These are phyloP conservation scores for Lactifluus pinguis DNA, from an alignment of 768 basidiomycete species.

Conservation along the genomic window DNA sequence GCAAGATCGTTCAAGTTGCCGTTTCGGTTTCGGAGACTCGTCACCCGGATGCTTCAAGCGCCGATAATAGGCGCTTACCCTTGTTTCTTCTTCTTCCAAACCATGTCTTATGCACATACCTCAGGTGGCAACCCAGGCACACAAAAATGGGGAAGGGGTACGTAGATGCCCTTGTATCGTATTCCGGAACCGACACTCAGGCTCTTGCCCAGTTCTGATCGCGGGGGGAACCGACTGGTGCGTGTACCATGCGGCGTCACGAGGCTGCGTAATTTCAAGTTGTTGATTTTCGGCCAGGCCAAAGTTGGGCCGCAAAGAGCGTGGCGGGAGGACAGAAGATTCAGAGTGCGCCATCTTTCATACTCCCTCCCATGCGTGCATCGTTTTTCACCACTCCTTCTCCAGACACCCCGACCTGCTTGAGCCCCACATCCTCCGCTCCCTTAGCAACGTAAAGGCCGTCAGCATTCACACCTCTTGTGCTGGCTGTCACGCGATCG, in stretches of 20 bases:
- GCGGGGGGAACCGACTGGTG: slow-evolving; percentile 87
- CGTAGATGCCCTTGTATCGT: slow-evolving; percentile 9
- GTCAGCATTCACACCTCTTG: slow-evolving; percentile 70
- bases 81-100: slow-evolving; percentile 14
- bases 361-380: not conserved
- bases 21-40: not conserved
- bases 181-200: slow-evolving; percentile 11
- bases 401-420: slow-evolving; percentile 68
- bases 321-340: slow-evolving; percentile 18
- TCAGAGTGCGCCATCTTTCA: slow-evolving; percentile 6
- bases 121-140: slow-evolving; percentile 13
- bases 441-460: slow-evolving; percentile 70
- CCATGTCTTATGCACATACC: slow-evolving; percentile 15
- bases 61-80: slow-evolving; percentile 4
- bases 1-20: not conserved
- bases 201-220: slow-evolving; percentile 51
- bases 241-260: slow-evolving; percentile 25
- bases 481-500: slow-evolving; percentile 66
- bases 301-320: slow-evolving; percentile 18
- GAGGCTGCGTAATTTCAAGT: slow-evolving; percentile 15
- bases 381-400: not conserved
- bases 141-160: slow-evolving; percentile 18
- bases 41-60: slow-evolving; percentile 9
- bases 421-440: slow-evolving; percentile 84
- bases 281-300: slow-evolving; percentile 1